Base-by-base conservation (phyloP, 768 basidiomycete genomes). In the Calocybe cyanea region DNA sequence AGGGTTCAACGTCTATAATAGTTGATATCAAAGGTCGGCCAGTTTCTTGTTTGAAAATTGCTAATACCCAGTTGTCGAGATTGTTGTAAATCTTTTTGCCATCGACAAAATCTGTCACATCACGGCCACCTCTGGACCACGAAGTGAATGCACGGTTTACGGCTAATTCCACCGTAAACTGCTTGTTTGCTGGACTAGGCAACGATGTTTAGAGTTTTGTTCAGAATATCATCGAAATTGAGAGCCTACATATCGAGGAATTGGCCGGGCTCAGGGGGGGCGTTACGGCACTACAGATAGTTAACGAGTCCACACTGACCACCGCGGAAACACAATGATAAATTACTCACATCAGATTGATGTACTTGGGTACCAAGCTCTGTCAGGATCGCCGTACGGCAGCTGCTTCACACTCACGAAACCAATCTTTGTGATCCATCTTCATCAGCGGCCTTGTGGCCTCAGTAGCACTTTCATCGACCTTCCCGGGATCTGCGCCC, bases 111-210 rank as follows among this genome's bases (percentile, higher is more conserved):
- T 65, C 69, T 17, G 65, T 61, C 0, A 63, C 49, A 46, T 65
- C 61, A 21, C 57, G 32, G 9, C 75, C 73, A 41, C 59, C 51
- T 53, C 69, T 73, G 1, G 74, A 71, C 8, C 75, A 59, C 4
- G 66, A 54, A 15, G 77, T 80, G 49, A 69, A 61, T 24, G 68
- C 78, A 13, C 72, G 70, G 56, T 80, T 78, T 5, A 67, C 63
- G 4, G 72, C 71, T 20, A 78, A 64, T 55, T 78, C 75, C n/a
- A 77, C 68, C 1, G 65, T 68, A 55, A 78, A 77, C 28, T 62
- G 58, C 32, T 65, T 61, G 28, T 75, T 76, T 2, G 73, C 77
- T 7, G 76, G 78, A 8, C 77, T 76, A 13, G 2, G 8, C 39
- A 19, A 10, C 2, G 18, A 11, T 2, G 17, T 15, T 28, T 17